A percentile compares a stretch with the other conserved stretches of the same genome.
These are phyloP conservation scores for Trypanosoma mega DNA, from an alignment of 208 protist species.

Conservation along the genomic window DNA sequence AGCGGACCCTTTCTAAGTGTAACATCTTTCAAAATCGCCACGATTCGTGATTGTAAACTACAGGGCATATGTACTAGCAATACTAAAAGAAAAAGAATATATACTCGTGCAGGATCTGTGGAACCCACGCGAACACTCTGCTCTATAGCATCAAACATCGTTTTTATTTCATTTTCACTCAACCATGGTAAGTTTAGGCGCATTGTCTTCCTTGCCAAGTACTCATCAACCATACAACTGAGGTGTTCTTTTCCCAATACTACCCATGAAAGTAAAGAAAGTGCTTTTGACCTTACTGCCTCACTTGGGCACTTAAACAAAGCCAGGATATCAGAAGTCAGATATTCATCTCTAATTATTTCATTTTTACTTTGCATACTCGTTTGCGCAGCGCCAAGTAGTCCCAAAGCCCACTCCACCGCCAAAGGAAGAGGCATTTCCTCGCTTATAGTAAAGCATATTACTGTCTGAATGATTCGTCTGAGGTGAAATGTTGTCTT, in stretches of 20 bases:
- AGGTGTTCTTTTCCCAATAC: slow-evolving; percentile 12
- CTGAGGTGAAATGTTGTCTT: slow-evolving; percentile 8
- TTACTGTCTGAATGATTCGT: slow-evolving; percentile 16
- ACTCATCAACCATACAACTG: slow-evolving; percentile 18
- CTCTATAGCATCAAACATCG: slow-evolving; percentile 7
- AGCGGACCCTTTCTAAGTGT: slow-evolving; percentile 11
- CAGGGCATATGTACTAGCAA: slow-evolving; percentile 16
- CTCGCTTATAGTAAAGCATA: slow-evolving; percentile 9
- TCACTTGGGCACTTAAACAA: slow-evolving; percentile 22
- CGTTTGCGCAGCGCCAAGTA: slow-evolving; percentile 15
- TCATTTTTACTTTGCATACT: not conserved
- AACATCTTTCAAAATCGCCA: slow-evolving; percentile 15
- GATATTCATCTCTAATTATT: slow-evolving; percentile 9
- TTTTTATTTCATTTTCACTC: slow-evolving; percentile 20
- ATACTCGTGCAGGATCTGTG: not conserved
- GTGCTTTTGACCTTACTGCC: slow-evolving; percentile 16
- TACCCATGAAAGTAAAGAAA: slow-evolving; percentile 13
- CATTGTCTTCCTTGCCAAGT: slow-evolving; percentile 4
- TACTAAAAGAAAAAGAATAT: slow-evolving; percentile 17
- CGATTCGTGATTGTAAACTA: slow-evolving; percentile 11
- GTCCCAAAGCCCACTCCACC: slow-evolving; percentile 25
- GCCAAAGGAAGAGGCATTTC: not conserved
- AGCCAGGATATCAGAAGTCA: slow-evolving; percentile 12
- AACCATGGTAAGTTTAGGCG: slow-evolving; percentile 8
- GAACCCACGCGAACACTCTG: not conserved